Conservation (phyloP, 371 early-diverging fungal species). For the Coemansia sp. region DNA sequence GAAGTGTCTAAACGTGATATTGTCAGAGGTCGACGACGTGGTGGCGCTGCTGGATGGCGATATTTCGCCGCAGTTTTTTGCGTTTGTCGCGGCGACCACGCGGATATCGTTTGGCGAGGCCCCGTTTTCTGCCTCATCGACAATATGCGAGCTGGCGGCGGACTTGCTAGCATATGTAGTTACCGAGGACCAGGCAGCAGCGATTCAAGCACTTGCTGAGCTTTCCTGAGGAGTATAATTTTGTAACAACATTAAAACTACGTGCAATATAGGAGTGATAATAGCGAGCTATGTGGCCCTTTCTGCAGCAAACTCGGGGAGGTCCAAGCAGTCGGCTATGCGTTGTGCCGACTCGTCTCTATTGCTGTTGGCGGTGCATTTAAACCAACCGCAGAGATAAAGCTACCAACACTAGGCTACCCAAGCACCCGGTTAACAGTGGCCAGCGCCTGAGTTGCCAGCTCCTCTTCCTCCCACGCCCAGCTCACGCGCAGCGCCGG, state of each 20-base stretch:
- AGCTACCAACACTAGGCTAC: neutral
- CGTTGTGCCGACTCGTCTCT: too few relatives aligned
- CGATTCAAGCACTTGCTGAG: constrained; percentile 20
- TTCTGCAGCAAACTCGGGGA: too few relatives aligned
- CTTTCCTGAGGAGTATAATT: neutral
- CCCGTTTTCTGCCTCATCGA: constrained; percentile 16
- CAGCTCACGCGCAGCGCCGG: constrained; percentile 33
- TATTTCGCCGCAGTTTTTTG: constrained; percentile 37
- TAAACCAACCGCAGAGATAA: too few relatives aligned
- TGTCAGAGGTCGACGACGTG: constrained; percentile 39
- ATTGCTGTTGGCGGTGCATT: too few relatives aligned
- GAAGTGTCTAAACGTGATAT: constrained; percentile 38
- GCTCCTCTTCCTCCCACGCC: constrained; percentile 46
- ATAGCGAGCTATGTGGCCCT: neutral
- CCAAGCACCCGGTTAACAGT: constrained; percentile 42
- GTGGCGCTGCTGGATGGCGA: constrained; percentile 42
- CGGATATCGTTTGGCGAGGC: constrained; percentile 37
- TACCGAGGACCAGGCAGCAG: constrained; percentile 41
- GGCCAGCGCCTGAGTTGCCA: constrained; percentile 44
- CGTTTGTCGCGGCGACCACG: constrained; percentile 42
- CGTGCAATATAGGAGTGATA: neutral
- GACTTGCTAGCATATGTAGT: constrained; percentile 43
- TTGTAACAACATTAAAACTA: neutral
- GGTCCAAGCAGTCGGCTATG: too few relatives aligned
- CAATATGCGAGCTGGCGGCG: constrained; percentile 33